Conservation (phyloP, 2,329 filamentous ascomycete species). For the Talaromyces amestolkiae region DNA sequence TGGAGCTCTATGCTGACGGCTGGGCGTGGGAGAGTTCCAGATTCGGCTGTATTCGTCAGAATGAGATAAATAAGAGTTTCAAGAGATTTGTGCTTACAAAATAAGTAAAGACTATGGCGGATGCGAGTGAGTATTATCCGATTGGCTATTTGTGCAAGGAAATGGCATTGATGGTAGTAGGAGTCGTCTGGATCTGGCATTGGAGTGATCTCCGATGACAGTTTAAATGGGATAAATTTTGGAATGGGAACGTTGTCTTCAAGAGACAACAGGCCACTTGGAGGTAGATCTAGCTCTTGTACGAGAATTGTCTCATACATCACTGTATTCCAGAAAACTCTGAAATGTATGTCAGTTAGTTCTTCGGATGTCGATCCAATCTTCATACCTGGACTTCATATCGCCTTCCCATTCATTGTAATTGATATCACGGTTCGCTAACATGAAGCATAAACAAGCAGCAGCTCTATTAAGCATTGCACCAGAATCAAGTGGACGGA, state of each 20-base stretch:
- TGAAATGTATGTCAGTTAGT: conserved; percentile 3
- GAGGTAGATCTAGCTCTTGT: conserved; percentile 54
- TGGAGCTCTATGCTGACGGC: conserved; percentile 52
- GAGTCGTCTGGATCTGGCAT: conserved; percentile 50
- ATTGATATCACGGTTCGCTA: conserved; percentile 47
- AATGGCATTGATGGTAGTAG: conserved; percentile 55
- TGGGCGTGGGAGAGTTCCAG: conserved; percentile 47
- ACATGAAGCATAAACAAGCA: conserved; percentile 48
- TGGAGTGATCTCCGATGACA: conserved; percentile 31
- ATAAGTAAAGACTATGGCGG: conserved; percentile 51
- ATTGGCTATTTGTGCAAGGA: conserved; percentile 56
- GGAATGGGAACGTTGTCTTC: conserved; percentile 55
- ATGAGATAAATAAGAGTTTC: conserved; percentile 14
- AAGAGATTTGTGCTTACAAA: conserved; percentile 32
- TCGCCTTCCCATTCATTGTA: conserved; percentile 55
- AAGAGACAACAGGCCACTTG: conserved; percentile 51
- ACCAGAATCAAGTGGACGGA: conserved; percentile 56
- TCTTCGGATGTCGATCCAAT: not conserved
- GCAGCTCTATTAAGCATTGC: conserved; percentile 53
- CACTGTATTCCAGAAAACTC: conserved; percentile 56
- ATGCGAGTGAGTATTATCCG: conserved; percentile 56
- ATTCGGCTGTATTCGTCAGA: conserved; percentile 31
- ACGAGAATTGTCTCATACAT: conserved; percentile 58
- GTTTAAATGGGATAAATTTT: conserved; percentile 51
- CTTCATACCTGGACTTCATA: conserved; percentile 47